Conservation (phyloP, 192 early-diverging fungal genomes). For the Coemansia nantahalensis region DNA sequence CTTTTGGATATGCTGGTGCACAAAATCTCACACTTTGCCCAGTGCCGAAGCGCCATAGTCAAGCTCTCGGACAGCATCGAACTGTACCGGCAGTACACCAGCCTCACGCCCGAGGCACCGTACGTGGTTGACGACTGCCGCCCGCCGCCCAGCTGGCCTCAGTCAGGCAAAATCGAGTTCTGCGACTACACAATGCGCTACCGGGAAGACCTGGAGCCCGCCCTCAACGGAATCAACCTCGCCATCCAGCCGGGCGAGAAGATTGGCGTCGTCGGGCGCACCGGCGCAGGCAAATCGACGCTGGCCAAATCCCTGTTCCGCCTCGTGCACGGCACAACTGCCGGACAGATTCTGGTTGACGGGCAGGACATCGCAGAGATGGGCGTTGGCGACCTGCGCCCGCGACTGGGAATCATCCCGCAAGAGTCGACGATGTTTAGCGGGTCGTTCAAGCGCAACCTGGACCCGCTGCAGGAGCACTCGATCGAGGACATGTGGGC, state of each 20-base stretch:
- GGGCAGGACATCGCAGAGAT: slow-evolving; percentile 65
- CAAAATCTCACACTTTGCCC: slow-evolving; percentile 5
- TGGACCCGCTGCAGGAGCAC: slow-evolving; percentile 75
- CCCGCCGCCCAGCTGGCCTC: slow-evolving; percentile 66
- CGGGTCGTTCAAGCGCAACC: slow-evolving; percentile 70
- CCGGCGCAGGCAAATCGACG: slow-evolving; percentile 79
- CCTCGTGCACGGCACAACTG: slow-evolving; percentile 52
- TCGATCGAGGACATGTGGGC: slow-evolving; percentile 69
- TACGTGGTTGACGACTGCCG: slow-evolving; percentile 33
- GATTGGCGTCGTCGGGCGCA: slow-evolving; percentile 64
- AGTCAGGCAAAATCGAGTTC: slow-evolving; percentile 58
- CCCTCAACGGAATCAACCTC: slow-evolving; percentile 36
- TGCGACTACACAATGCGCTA: slow-evolving; percentile 58
- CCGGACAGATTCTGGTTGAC: slow-evolving; percentile 69
- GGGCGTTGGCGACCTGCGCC: slow-evolving; percentile 53
- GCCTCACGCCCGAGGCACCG: slow-evolving; percentile 39
- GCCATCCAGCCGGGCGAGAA: slow-evolving; percentile 50
- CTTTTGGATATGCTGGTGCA: slow-evolving; percentile 5
- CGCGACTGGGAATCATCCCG: slow-evolving; percentile 62
- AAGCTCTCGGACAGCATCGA: slow-evolving; percentile 19
- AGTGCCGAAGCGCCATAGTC: slow-evolving; percentile 8
- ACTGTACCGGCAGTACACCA: slow-evolving; percentile 28
- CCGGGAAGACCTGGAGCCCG: slow-evolving; percentile 45
- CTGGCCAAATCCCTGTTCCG: slow-evolving; percentile 72
- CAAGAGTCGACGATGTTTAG: slow-evolving; percentile 72